Evolutionary conservation across 169 alveolate genomes (phyloP), one percentile per base, ranked within the genome.

Genomic region (Plasmodium knowlesi): DNA sequence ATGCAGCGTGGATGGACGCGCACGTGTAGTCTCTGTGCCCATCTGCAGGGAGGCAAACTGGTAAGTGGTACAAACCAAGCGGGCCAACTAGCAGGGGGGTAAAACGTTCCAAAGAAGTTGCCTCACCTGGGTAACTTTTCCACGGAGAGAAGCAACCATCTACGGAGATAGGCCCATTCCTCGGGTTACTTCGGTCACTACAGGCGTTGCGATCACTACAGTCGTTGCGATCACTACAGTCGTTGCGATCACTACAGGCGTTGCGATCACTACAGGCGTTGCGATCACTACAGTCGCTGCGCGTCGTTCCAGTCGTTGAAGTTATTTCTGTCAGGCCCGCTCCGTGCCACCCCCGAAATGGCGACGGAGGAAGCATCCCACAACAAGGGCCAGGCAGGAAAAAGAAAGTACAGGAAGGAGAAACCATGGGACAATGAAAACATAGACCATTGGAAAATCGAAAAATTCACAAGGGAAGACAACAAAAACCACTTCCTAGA

Each of bases 341-440:
- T n/a, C n/a, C n/a, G n/a, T 32, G 39, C 39, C 39, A 3, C 39
- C 76, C 41, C 37, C 37, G 37, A 3, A 19, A 67, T 41, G 34
- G 57, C 30, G 54, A n/a, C 12, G 37, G 37, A 25, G 61, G 86
- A 73, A 73, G 67, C 25, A 32, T 5, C 61, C 53, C 74, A 6
- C 3, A 76, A n/a, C 34, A 54, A n/a, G 1, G 39, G 14, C 25
- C 22, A 74, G 19, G 93, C 30, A 19, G 84, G 85, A 28, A 98
- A 98, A 92, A 97, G 97, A 72, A 98, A 98, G 83, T 98, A 98
- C 85, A 94, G 99, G 28, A 98, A 98, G 90, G 99, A 99, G 39
- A 99, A 99, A 96, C 99, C 99, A 2, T 99, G 99, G 99, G 99
- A 99, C 88, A 98, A 98, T 74, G 99, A 98, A 82, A 99, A 99